Conservation (phyloP, 805 yeast genomes). For the Lipomyces kockii region DNA sequence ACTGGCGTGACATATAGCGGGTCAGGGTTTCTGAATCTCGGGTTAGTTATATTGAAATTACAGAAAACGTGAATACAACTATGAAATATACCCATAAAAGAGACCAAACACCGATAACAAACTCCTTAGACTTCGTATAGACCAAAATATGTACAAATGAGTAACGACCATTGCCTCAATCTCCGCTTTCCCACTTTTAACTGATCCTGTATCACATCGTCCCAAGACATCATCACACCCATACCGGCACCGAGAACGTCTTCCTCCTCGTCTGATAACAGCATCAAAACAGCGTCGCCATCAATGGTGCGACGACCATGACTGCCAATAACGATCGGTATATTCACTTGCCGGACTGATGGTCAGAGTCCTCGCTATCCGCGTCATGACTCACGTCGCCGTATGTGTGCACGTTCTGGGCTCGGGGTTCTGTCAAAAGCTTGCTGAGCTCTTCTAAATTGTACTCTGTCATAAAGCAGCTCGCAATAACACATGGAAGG, state of each 20-base stretch:
- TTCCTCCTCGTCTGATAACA: slow-evolving; percentile 25
- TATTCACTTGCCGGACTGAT: not conserved
- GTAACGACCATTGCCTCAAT: not conserved
- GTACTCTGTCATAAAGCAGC: slow-evolving; percentile 28
- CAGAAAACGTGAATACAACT: not conserved
- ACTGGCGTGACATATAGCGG: too few relatives aligned
- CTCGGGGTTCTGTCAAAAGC: slow-evolving; percentile 1
- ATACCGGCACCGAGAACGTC: slow-evolving; percentile 27
- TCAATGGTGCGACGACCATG: slow-evolving; percentile 23
- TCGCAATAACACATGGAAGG: slow-evolving; percentile 24
- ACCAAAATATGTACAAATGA: too few relatives aligned
- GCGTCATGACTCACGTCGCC: slow-evolving; percentile 5
- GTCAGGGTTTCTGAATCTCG: too few relatives aligned
- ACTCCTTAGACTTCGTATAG: too few relatives aligned
- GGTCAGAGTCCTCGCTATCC: not conserved
- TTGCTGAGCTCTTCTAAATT: slow-evolving; percentile 27
- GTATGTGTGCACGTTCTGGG: not conserved
- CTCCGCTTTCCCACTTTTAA: not conserved
- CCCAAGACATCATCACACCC: slow-evolving; percentile 14
- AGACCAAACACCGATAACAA: too few relatives aligned
- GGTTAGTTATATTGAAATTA: too few relatives aligned
- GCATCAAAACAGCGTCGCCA: slow-evolving; percentile 24
- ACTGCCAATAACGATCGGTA: slow-evolving; percentile 24
- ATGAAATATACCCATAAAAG: not conserved
- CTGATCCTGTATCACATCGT: slow-evolving; percentile 2